phyloP scores from a whole-genome alignment of 2,329 filamentous ascomycete genomes.

The Curvularia spicifera region DNA sequence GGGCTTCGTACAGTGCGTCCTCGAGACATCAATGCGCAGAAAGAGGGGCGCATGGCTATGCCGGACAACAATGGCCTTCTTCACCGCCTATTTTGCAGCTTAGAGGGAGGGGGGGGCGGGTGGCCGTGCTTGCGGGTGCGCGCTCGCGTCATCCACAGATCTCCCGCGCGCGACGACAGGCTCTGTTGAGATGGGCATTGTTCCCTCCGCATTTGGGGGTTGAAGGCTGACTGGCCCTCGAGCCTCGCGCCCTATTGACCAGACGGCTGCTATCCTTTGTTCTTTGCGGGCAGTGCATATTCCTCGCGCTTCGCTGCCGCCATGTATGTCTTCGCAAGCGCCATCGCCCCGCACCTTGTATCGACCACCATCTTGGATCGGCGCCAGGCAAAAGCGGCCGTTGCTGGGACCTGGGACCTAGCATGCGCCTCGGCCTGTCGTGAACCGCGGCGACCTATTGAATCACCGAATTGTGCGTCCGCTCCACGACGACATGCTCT shows the following conservation, averaged over 20 bases:
- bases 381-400: constrained; percentile 38
- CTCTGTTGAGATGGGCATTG: constrained; percentile 17
- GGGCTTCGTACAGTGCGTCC: constrained; percentile 5
- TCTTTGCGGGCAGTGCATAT: not conserved
- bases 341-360: constrained; percentile 26
- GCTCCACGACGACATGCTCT: constrained; percentile 26
- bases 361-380: constrained; percentile 38
- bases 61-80: constrained; percentile 34
- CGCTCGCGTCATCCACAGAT: constrained; percentile 31
- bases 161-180: constrained; percentile 30
- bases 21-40: constrained; percentile 18
- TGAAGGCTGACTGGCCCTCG: constrained; percentile 1
- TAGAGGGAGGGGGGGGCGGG: constrained; percentile 22
- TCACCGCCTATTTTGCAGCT: constrained; percentile 35
- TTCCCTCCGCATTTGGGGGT: constrained; percentile 1
- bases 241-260: constrained; percentile 1
- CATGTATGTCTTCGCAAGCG: constrained; percentile 5
- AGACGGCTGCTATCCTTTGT: constrained; percentile 6
- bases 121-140: constrained; percentile 32
- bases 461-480: constrained; percentile 20
- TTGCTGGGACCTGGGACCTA: constrained; percentile 28
- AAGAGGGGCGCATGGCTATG: constrained; percentile 26
- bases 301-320: constrained; percentile 17
- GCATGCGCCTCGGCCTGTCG: constrained; percentile 32
- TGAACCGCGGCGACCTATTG: constrained; percentile 38